phyloP scores from a whole-genome alignment of 768 basidiomycete genomes.

The Termitomyces sp. region DNA sequence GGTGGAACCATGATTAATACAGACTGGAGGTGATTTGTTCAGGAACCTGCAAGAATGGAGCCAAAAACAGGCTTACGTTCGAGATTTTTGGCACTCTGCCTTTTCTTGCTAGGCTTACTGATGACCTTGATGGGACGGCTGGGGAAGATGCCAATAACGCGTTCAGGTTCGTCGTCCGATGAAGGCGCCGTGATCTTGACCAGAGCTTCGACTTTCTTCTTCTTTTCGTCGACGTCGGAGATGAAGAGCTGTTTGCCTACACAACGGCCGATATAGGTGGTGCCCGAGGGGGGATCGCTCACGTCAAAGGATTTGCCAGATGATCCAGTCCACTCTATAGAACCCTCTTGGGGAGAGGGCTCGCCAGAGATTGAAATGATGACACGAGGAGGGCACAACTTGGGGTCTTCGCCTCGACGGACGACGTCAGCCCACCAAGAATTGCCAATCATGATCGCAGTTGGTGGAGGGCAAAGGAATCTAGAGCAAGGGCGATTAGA shows the following conservation, averaged over 20 bases:
- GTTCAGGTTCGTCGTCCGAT: conserved; percentile 77
- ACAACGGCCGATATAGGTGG: conserved; percentile 89
- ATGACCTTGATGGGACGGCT: conserved; percentile 98
- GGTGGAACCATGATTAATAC: conserved; percentile 94
- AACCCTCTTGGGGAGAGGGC: conserved; percentile 78
- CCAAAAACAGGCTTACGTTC: conserved; percentile 60
- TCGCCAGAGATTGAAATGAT: conserved; percentile 93
- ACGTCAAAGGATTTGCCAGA: conserved; percentile 83
- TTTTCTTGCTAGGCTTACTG: conserved; percentile 97
- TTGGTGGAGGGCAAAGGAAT: conserved; percentile 92
- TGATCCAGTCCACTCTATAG: conserved; percentile 84
- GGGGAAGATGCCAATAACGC: conserved; percentile 84
- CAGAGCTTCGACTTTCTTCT: conserved; percentile 91
- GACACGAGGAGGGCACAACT: conserved; percentile 75
- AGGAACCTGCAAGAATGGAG: conserved; percentile 10
- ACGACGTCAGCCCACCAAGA: conserved; percentile 90
- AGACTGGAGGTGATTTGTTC: conserved; percentile 47
- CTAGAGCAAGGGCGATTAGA: conserved; percentile 30
- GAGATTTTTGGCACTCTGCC: conserved; percentile 89
- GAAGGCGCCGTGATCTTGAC: conserved; percentile 84
- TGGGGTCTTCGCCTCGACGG: conserved; percentile 70
- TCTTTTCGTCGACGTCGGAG: conserved; percentile 91
- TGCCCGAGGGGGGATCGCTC: conserved; percentile 71
- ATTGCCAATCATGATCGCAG: conserved; percentile 90
- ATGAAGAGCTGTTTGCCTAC: conserved; percentile 96